Evolutionary conservation across 345 rosid genomes (phyloP), one percentile per base, ranked within the genome.

Genomic region (Hevea brasiliensis): DNA sequence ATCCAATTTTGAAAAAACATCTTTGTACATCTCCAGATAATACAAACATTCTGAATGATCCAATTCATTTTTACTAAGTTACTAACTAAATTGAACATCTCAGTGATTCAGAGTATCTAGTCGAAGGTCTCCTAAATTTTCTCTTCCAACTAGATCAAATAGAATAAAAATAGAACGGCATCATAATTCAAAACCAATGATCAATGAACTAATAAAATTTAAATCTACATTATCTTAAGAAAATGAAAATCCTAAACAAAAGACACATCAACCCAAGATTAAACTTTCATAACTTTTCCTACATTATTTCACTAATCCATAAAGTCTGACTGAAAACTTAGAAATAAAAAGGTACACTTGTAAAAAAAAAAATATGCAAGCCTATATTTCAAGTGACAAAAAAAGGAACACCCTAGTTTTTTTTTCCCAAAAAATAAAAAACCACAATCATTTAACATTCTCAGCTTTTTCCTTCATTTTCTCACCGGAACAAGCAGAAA

Each of bases 401-500:
- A 61, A 7, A 32, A 32, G 37, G 37, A 32, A 32, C 37, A 32
- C 2, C 37, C 37, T 2, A 32, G 37, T 32, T 32, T 32, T 32
- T 4, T 32, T 32, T 32, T 32, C 37, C 37, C 2, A 32, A 32
- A 32, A 32, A 32, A 32, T 1, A 32, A 32, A 32, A 32, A 65
- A 4, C 57, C 42, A 17, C 26, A 47, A 62, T 62, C 65, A 62
- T 18, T n/a, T 66, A 27, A 45, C 20, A 15, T 26, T 27, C 55
- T 48, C 58, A 73, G 70, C 37, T n/a, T n/a, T 26, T 24, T 40
- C 63, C 61, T 51, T 40, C 14, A 63, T 17, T 51, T 23, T 53
- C 68, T 41, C 50, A 53, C 11, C 50, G 35, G 37, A 72, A 26
- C 15, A 53, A 63, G 13, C 44, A 48, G 50, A 61, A 23, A 72